Base-by-base conservation (phyloP, 768 basidiomycete species). In the Suillus fuscotomentosus region DNA sequence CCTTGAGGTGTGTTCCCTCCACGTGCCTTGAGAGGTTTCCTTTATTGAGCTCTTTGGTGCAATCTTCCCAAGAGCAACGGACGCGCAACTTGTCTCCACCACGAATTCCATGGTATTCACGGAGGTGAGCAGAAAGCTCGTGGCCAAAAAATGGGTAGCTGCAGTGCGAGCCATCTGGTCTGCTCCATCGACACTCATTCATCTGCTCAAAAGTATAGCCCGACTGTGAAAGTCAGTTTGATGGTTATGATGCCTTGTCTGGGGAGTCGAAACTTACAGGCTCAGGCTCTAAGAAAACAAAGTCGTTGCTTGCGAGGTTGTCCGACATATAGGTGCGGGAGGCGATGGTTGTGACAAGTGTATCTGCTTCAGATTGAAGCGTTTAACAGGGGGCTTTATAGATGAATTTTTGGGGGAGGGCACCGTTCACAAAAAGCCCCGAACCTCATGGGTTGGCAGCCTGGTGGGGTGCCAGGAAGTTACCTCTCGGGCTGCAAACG, bases 11-110 rank as follows among this genome's bases (percentile, higher is more conserved):
- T 7, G 1, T 66, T 15, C 73, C 73, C 45, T 71, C 63, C 3
- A 76, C 61, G 27, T 75, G 73, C 1, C 75, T 57, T 27, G 41
- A 22, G 27, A 75, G 38, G 31, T 70, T 72, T 60, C 71, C 75
- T 39, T 61, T 77, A 22, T 65, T 75, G 66, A 77, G 69, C 0
- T 48, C 51, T 10, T 24, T 0, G 8, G 1, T 24, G 41, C 74
- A 77, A 9, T 27, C 42, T 15, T 10, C 1, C 74, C 74, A 77
- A 31, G 2, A 24, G 9, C 74, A 75, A 5, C 0, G 27, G 6
- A 77, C 0, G 2, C 0, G 3, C 14, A 42, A 2, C 9, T 62
- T 55, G 1, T 75, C 75, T 9, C 66, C 17, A 14, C 69, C 74
- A 0, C 15, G 1, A 42, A 75, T 7, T 15, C 67, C 66, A 17